phyloP scores from a whole-genome alignment of 352 stramenopile genomes.

The Paralagenidium karlingii region DNA sequence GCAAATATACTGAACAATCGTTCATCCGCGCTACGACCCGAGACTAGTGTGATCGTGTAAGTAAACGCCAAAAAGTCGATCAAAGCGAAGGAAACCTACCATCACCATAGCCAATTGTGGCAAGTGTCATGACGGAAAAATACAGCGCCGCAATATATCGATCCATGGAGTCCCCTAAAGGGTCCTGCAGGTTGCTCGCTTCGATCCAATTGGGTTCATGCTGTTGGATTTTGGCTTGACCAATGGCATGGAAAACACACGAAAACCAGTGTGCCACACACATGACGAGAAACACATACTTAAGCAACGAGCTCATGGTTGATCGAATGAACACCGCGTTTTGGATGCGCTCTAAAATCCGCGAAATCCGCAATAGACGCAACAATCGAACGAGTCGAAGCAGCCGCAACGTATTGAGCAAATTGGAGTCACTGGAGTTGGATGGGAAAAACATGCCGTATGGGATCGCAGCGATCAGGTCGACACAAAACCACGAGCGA shows the following conservation, averaged over 20 bases:
- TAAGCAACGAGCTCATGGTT: conserved; percentile 45
- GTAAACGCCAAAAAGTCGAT: too few species aligned
- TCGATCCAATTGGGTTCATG: conserved; percentile 27
- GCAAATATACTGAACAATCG: conserved; percentile 55
- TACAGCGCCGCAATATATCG: conserved; percentile 59
- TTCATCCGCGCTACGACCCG: conserved; percentile 29
- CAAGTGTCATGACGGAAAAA: conserved; percentile 62
- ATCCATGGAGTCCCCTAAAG: conserved; percentile 23
- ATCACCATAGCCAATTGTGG: conserved; percentile 3
- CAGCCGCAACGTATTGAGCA: conserved; percentile 41
- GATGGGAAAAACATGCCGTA: conserved; percentile 24
- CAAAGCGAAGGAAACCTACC: neutral
- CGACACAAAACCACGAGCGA: conserved; percentile 32
- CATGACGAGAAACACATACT: conserved; percentile 52
- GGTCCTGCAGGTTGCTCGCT: conserved; percentile 17
- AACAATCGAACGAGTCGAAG: conserved; percentile 44
- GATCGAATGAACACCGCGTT: conserved; percentile 60
- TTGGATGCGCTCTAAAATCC: conserved; percentile 48
- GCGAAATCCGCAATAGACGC: conserved; percentile 51
- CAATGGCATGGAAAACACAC: conserved; percentile 48
- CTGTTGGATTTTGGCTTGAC: conserved; percentile 5
- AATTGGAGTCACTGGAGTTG: conserved; percentile 8
- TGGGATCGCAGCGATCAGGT: conserved; percentile 33
- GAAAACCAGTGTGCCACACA: conserved; percentile 69
- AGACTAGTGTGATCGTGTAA: conserved; percentile 40